These are phyloP conservation scores for Phyllosticta capitalensis DNA, from an alignment of 2,329 filamentous ascomycete species.

Conservation along the genomic window DNA sequence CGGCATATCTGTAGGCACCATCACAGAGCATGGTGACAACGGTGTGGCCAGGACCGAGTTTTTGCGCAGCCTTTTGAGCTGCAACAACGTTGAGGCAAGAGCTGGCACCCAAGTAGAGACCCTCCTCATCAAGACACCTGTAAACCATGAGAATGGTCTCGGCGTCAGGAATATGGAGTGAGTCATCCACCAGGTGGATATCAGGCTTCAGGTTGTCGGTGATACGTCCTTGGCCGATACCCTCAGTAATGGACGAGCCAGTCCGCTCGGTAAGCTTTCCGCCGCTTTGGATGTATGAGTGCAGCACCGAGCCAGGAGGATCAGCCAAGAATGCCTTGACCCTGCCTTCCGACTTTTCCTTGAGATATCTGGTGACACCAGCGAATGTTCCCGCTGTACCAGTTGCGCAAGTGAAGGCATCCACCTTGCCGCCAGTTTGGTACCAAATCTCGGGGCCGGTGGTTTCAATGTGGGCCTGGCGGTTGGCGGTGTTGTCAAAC, in stretches of 20 bases:
- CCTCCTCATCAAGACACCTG: constrained; percentile 89
- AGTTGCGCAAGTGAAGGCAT: constrained; percentile 92
- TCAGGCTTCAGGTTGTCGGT: constrained; percentile 92
- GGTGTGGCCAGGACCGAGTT: constrained; percentile 77
- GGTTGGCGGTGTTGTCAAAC: constrained; percentile 94
- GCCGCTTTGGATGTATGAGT: constrained; percentile 81
- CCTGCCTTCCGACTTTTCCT: constrained; percentile 64
- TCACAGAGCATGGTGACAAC: constrained; percentile 93
- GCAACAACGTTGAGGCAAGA: constrained; percentile 92
- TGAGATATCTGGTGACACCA: constrained; percentile 79
- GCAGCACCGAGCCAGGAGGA: constrained; percentile 84
- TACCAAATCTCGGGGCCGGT: constrained; percentile 96
- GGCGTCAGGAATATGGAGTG: constrained; percentile 76
- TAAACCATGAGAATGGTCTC: constrained; percentile 98
- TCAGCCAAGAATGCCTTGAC: constrained; percentile 89
- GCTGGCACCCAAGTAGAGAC: constrained; percentile 87
- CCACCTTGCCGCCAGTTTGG: constrained; percentile 75
- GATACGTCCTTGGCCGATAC: constrained; percentile 90
- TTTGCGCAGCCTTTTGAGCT: constrained; percentile 86
- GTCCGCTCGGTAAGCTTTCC: constrained; percentile 72
- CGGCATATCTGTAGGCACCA: constrained; percentile 94
- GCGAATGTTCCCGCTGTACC: constrained; percentile 89
- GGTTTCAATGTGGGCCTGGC: constrained; percentile 89
- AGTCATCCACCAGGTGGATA: constrained; percentile 73
- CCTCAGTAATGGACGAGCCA: constrained; percentile 90